Evolutionary conservation across 2,329 filamentous ascomycete species (phyloP).

Genomic region (Ceratocystis destructans): DNA sequence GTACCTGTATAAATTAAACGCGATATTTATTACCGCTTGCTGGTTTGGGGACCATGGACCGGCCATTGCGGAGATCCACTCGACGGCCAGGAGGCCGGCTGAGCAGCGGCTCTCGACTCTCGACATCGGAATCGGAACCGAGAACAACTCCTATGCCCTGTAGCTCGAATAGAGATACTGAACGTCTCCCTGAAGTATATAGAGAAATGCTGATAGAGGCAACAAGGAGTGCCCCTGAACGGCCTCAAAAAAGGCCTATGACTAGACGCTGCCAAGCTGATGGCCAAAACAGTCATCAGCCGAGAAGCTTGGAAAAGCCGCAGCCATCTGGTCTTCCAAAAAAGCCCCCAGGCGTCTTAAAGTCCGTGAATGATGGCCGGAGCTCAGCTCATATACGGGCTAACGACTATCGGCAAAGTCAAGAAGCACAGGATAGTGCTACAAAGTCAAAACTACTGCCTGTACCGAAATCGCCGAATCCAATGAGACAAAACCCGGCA

Average conservation of each 20-base stretch:
- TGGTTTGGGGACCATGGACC: background rate
- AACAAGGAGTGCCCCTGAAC: background rate
- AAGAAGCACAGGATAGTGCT: background rate
- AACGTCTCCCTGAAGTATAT: slow-evolving; percentile 10
- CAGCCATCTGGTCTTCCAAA: background rate
- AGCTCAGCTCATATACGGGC: background rate
- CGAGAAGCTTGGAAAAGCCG: background rate
- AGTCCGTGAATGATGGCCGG: background rate
- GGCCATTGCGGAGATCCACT: slow-evolving; percentile 8
- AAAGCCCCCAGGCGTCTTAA: background rate
- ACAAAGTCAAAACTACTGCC: background rate
- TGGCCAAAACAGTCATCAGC: background rate
- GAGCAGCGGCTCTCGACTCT: background rate
- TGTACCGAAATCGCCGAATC: background rate
- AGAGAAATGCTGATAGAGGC: slow-evolving; percentile 16
- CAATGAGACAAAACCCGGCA: background rate
- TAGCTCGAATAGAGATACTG: background rate
- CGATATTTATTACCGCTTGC: background rate
- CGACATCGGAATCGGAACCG: background rate
- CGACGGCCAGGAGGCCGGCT: background rate
- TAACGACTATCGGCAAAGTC: background rate
- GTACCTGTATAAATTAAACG: background rate
- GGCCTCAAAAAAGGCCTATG: slow-evolving; percentile 9
- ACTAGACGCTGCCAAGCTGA: background rate
- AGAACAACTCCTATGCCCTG: background rate